These are phyloP conservation scores for Aspergillus olivimuriae DNA, from an alignment of 495 filamentous ascomycete genomes.

Conservation along the genomic window DNA sequence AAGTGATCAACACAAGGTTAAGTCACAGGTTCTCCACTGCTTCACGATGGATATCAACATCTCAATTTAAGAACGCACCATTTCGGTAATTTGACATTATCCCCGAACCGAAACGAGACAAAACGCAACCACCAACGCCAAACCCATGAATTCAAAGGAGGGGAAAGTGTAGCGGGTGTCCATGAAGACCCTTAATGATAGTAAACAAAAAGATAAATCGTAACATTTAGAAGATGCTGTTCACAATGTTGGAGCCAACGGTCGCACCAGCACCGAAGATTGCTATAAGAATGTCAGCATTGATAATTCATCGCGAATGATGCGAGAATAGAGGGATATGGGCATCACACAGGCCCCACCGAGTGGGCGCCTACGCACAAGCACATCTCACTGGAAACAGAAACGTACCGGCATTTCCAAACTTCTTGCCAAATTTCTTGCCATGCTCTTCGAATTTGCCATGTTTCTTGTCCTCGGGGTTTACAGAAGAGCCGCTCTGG, in stretches of 20 bases:
- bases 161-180: slow-evolving; percentile 1
- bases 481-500: slow-evolving; percentile 30
- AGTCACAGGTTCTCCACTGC: too few species aligned
- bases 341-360: background rate
- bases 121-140: slow-evolving; percentile 28
- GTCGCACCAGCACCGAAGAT: slow-evolving; percentile 86
- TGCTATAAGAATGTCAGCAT: slow-evolving; percentile 31
- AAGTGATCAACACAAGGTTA: too few species aligned
- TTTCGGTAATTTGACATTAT: too few species aligned
- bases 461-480: slow-evolving; percentile 22
- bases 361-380: background rate
- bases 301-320: slow-evolving; percentile 8
- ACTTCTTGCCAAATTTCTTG: slow-evolving; percentile 53
- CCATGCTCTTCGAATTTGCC: slow-evolving; percentile 48
- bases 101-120: background rate
- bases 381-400: slow-evolving; percentile 15
- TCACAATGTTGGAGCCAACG: slow-evolving; percentile 85
- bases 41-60: too few species aligned
- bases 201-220: too few species aligned
- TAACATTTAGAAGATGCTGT: slow-evolving; percentile 89
- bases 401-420: slow-evolving; percentile 49
- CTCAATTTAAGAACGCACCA: too few species aligned
- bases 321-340: background rate
- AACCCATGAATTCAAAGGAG: slow-evolving; percentile 14
- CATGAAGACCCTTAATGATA: background rate